Evolutionary conservation across 2,329 filamentous ascomycete genomes (phyloP), one percentile per base, ranked within the genome.

Genomic region (Basipetospora chlamydospora): DNA sequence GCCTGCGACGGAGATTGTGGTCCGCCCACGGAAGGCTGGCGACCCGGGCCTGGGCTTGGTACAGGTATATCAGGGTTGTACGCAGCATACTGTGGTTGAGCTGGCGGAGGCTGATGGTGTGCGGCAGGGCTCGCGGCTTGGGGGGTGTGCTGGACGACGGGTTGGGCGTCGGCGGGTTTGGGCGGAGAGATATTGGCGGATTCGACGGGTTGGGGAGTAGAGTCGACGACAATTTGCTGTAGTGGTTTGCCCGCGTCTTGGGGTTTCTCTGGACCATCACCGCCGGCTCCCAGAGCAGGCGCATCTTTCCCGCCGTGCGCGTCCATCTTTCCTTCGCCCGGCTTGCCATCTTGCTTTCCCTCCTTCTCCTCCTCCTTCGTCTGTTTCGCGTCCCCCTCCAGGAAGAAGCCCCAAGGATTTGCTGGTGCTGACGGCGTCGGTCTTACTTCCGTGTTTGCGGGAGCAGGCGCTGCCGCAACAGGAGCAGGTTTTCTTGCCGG

Each of bases 321-420:
- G 5, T 35, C 21, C n/a, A 23, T 26, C 13, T 28, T 38, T 5
- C 16, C 9, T 17, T 32, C 33, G 6, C 22, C 25, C 20, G 22
- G 15, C 16, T 7, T 16, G 11, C 15, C 21, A 15, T 16, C 32
- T 13, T 9, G n/a, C 21, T 34, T 34, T n/a, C 5, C 33, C 23
- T 10, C 32, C 13, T 16, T 25, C 7, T 20, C 34, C 12, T 18
- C 28, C 26, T 9, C 28, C 26, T 16, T 7, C 4, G 17, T 18
- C 23, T 30, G 25, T 26, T 36, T 36, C 26, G 16, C 29, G 6
- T 33, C 36, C 28, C 41, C 39, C 31, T 44, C 42, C 5, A 44
- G 33, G 30, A 44, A 44, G 30, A 44, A 44, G 4, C 42, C 42
- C 42, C 42, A 44, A 5, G 42, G 42, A 28, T 44, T 44, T 2